phyloP scores from a whole-genome alignment of 257 asterid genomes.

The Gardenia jasminoides region DNA sequence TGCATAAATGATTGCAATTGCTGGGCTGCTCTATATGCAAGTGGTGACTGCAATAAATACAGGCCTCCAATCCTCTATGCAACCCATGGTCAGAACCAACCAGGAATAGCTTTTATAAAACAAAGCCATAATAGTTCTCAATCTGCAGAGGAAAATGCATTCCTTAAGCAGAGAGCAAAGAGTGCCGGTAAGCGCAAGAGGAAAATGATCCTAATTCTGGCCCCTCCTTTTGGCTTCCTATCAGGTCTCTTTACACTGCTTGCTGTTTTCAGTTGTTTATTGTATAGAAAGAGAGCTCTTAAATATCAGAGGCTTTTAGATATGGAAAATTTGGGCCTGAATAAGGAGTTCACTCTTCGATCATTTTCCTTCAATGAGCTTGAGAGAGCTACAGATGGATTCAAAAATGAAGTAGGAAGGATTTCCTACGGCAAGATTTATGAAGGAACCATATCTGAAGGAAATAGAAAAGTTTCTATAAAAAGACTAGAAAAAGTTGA shows the following conservation, averaged over 20 bases:
- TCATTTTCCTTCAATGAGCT: constrained; percentile 26
- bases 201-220: constrained; percentile 21
- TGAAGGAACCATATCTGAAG: constrained; percentile 21
- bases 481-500: constrained; percentile 26
- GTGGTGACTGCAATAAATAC: constrained; percentile 14
- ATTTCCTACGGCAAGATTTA: constrained; percentile 23
- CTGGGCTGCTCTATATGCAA: constrained; percentile 9
- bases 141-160: neutral
- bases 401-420: constrained; percentile 23
- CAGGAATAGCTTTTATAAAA: constrained; percentile 19
- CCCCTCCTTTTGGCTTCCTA: constrained; percentile 11
- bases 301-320: constrained; percentile 16
- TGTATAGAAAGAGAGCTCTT: constrained; percentile 17
- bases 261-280: constrained; percentile 19
- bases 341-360: constrained; percentile 25
- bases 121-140: constrained; percentile 1
- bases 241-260: constrained; percentile 12
- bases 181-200: neutral
- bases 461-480: constrained; percentile 21
- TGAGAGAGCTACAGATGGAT: constrained; percentile 25
- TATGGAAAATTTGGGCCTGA: constrained; percentile 24
- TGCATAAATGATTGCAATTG: constrained; percentile 29
- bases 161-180: neutral
- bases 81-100: neutral
- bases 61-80: constrained; percentile 24